A percentile compares a stretch with the other conserved stretches of the same genome.
phyloP scores from a whole-genome alignment of 345 rosid species.

The Syzygium grande region DNA sequence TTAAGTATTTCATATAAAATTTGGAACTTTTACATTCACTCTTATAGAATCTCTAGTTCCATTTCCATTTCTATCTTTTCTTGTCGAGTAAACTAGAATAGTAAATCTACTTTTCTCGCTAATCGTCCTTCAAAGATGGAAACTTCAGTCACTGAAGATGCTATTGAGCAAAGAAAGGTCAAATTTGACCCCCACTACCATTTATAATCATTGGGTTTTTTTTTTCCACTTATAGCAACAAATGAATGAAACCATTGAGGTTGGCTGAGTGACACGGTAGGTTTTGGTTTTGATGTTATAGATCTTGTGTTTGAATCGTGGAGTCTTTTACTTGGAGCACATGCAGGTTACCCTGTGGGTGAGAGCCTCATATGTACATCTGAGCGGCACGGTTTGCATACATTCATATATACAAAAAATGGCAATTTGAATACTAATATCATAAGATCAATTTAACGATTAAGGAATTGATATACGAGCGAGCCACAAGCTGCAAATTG shows the following conservation, averaged over 20 bases:
- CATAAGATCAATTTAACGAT: neutral
- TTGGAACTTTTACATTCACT: neutral
- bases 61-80: neutral
- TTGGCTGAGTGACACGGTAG: neutral
- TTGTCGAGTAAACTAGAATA: neutral
- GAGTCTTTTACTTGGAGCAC: neutral
- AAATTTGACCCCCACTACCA: neutral
- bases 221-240: neutral
- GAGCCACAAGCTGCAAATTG: neutral
- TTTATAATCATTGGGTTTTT: neutral
- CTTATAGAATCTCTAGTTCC: neutral
- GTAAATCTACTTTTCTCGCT: neutral
- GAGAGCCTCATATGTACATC: neutral
- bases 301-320: neutral
- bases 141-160: too few relatives aligned
- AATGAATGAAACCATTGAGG: neutral
- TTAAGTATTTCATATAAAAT: neutral
- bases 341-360: neutral
- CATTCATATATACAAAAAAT: neutral
- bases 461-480: neutral
- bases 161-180: too few relatives aligned
- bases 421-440: neutral
- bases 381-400: neutral
- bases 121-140: too few relatives aligned
- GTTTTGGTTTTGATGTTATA: neutral